Evolutionary conservation across 2,329 filamentous ascomycete species (phyloP).

Genomic region (Cucurbitaria berberidis): DNA sequence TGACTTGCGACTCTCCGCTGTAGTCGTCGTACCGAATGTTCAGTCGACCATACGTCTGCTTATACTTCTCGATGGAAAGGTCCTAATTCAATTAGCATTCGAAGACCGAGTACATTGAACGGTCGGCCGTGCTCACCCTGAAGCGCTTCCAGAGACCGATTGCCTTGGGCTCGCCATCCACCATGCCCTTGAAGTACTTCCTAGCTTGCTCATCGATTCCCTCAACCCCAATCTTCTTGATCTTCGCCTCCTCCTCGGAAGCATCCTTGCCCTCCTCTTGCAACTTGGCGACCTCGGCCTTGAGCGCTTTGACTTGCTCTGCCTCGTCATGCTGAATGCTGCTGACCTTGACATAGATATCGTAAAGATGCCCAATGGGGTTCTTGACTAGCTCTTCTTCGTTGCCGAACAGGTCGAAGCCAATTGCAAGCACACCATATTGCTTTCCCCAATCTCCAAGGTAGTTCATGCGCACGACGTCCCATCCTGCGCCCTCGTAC

Average conservation of each 20-base stretch:
- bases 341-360: slow-evolving; percentile 80
- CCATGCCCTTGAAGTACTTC: slow-evolving; percentile 72
- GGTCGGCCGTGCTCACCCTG: slow-evolving; percentile 46
- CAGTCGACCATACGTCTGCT: slow-evolving; percentile 66
- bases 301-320: slow-evolving; percentile 65
- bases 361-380: slow-evolving; percentile 81
- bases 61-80: slow-evolving; percentile 68
- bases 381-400: slow-evolving; percentile 74
- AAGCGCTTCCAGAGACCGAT: slow-evolving; percentile 68
- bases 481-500: slow-evolving; percentile 72
- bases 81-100: slow-evolving; percentile 46
- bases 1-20: slow-evolving; percentile 72
- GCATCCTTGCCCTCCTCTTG: slow-evolving; percentile 52
- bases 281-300: slow-evolving; percentile 49
- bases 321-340: slow-evolving; percentile 68
- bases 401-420: slow-evolving; percentile 75
- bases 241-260: slow-evolving; percentile 49
- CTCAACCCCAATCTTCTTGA: slow-evolving; percentile 48
- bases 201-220: slow-evolving; percentile 73
- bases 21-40: slow-evolving; percentile 72
- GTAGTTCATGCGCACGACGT: slow-evolving; percentile 75
- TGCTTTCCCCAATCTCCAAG: slow-evolving; percentile 82
- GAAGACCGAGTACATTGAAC: background rate
- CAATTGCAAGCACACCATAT: slow-evolving; percentile 73
- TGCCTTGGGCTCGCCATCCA: slow-evolving; percentile 65